Percentiles rank a stretch among this genome's conserved stretches.
phyloP scores from a whole-genome alignment of 371 early-diverging fungal genomes.

The Mortierella sp. region DNA sequence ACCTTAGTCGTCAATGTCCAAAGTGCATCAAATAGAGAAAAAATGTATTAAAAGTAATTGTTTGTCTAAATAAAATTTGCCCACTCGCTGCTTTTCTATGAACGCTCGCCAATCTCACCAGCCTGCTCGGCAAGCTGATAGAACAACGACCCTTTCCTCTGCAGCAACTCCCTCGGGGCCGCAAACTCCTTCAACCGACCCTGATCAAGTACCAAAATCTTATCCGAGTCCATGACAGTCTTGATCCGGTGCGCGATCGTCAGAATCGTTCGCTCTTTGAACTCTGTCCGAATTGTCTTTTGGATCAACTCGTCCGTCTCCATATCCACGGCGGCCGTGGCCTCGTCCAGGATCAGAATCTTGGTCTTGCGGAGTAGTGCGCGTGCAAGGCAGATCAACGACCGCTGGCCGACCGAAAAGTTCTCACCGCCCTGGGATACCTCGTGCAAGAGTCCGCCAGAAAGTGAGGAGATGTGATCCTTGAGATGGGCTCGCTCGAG shows the following conservation, averaged over 20 bases:
- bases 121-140: conserved; percentile 53
- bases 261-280: conserved; percentile 67
- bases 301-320: conserved; percentile 81
- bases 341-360: conserved; percentile 87
- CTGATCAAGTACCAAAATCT: conserved; percentile 83
- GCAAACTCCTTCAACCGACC: conserved; percentile 83
- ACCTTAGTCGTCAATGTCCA: no score
- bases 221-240: conserved; percentile 91
- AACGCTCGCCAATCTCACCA: conserved; percentile 3
- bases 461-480: conserved; percentile 60
- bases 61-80: no score
- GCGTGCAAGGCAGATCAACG: conserved; percentile 87
- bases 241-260: conserved; percentile 79
- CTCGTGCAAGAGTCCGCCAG: conserved; percentile 12
- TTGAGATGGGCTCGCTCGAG: conserved; percentile 66
- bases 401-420: conserved; percentile 87
- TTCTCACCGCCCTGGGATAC: conserved; percentile 79
- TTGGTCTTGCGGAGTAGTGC: conserved; percentile 79
- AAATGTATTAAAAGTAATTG: background rate
- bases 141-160: conserved; percentile 63
- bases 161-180: conserved; percentile 67
- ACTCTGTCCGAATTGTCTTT: conserved; percentile 78
- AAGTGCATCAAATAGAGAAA: background rate
- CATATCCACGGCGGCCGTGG: conserved; percentile 81
- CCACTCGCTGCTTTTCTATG: no score